phyloP scores from a whole-genome alignment of 1,139 yeast species.

The Scheffersomyces cryptocercus region DNA sequence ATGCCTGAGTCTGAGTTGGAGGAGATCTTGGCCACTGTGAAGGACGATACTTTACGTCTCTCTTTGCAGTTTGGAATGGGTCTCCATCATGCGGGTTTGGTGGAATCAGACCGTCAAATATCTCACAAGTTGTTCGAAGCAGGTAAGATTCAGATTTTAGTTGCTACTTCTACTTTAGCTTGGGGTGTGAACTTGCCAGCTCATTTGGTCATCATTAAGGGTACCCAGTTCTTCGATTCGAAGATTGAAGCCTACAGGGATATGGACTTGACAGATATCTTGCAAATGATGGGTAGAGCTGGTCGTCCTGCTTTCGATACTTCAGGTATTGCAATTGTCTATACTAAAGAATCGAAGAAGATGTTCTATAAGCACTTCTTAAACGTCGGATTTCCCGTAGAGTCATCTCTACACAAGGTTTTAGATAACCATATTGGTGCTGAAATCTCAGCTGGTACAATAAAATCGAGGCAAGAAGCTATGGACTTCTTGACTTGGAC shows the following conservation, averaged over 20 bases:
- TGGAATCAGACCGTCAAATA: conserved; percentile 83
- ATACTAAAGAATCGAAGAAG: conserved; percentile 89
- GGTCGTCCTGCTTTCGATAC: conserved; percentile 98
- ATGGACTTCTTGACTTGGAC: conserved; percentile 95
- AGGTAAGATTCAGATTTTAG: conserved; percentile 82
- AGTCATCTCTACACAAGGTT: conserved; percentile 89
- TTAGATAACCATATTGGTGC: conserved; percentile 96
- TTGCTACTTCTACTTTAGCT: conserved; percentile 95
- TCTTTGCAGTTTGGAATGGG: conserved; percentile 96
- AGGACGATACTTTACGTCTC: conserved; percentile 84
- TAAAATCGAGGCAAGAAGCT: conserved; percentile 80
- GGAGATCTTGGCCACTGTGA: conserved; percentile 61
- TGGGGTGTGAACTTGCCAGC: conserved; percentile 99
- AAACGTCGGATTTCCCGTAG: conserved; percentile 97
- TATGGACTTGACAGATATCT: conserved; percentile 89
- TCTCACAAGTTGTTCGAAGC: conserved; percentile 84
- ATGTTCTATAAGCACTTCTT: conserved; percentile 91
- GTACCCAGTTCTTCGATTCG: conserved; percentile 86
- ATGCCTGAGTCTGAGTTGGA: conserved; percentile 77
- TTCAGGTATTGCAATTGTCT: conserved; percentile 91
- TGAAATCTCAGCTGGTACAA: conserved; percentile 88
- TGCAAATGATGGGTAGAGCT: conserved; percentile 92
- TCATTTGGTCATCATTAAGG: conserved; percentile 88
- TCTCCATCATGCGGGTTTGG: conserved; percentile 95
- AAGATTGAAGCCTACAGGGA: conserved; percentile 79